These are phyloP conservation scores for Colletotrichum paranaense DNA, from an alignment of 2,329 filamentous ascomycete species.

Conservation along the genomic window DNA sequence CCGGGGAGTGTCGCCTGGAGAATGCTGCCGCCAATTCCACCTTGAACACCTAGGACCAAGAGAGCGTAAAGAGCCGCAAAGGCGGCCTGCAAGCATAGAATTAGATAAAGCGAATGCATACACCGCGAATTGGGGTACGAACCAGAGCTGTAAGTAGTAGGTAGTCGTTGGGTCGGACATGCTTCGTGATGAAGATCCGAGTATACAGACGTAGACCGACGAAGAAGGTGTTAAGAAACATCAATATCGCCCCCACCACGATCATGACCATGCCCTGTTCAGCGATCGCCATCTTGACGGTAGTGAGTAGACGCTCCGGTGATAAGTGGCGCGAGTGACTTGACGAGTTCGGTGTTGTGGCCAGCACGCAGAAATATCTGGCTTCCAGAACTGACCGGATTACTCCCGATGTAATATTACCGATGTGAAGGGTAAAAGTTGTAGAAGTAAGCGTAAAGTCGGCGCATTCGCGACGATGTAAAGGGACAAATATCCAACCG, in stretches of 20 bases:
- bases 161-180: slow-evolving; percentile 1
- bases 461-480: too few species aligned
- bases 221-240: slow-evolving; percentile 20
- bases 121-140: not conserved
- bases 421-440: not conserved
- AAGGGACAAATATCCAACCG: too few species aligned
- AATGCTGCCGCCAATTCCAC: slow-evolving; percentile 15
- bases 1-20: not conserved
- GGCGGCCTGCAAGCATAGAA: not conserved
- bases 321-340: not conserved
- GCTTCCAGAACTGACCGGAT: not conserved
- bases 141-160: slow-evolving; percentile 14
- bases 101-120: not conserved
- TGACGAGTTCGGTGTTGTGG: not conserved
- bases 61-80: slow-evolving; percentile 22
- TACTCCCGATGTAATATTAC: not conserved
- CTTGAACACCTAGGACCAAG: slow-evolving; percentile 5
- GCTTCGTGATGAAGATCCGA: not conserved
- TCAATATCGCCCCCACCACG: slow-evolving; percentile 9
- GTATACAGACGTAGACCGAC: slow-evolving; percentile 26
- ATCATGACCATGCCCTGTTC: slow-evolving; percentile 1
- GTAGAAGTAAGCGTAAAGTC: too few species aligned
- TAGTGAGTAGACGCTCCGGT: not conserved
- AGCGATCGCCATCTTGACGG: slow-evolving; percentile 5
- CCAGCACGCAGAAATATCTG: not conserved